Percentiles rank a stretch among this genome's conserved stretches.
Evolutionary conservation across 2,329 filamentous ascomycete genomes (phyloP).

Genomic region (Neofusicoccum kwambonambiense): DNA sequence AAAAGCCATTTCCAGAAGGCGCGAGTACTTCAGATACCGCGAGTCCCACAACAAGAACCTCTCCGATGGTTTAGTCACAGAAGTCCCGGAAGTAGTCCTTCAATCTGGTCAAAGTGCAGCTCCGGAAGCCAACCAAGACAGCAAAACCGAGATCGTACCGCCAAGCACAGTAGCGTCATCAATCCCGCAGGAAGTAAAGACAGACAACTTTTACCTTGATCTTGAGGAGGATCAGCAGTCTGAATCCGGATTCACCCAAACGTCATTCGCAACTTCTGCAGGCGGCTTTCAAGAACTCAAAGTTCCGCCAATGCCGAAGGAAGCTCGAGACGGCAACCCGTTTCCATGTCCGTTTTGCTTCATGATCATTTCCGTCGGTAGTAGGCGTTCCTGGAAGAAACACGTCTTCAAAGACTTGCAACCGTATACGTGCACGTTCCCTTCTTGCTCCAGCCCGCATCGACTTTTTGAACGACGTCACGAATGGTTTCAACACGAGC

Average conservation of each 20-base stretch:
- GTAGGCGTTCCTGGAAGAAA: background rate
- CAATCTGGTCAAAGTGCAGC: background rate
- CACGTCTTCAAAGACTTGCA: background rate
- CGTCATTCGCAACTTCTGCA: background rate
- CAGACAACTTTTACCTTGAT: background rate
- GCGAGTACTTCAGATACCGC: conserved; percentile 35
- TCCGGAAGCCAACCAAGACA: background rate
- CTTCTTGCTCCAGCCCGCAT: background rate
- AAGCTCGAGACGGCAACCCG: background rate
- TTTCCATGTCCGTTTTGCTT: conserved; percentile 7
- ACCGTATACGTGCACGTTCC: background rate
- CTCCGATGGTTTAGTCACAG: conserved; percentile 17
- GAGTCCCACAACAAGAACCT: conserved; percentile 34
- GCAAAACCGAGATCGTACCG: background rate
- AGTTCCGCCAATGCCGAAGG: background rate
- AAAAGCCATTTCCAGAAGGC: conserved; percentile 30
- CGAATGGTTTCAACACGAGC: conserved; percentile 10
- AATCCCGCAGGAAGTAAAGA: background rate
- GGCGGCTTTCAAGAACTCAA: background rate
- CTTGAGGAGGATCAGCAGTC: background rate
- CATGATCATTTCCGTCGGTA: background rate
- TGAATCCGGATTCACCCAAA: background rate
- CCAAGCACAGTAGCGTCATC: background rate
- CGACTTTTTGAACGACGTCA: background rate
- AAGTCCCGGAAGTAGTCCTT: background rate